Evolutionary conservation across 768 basidiomycete genomes (phyloP).

Genomic region (Pleurotus cornucopiae): DNA sequence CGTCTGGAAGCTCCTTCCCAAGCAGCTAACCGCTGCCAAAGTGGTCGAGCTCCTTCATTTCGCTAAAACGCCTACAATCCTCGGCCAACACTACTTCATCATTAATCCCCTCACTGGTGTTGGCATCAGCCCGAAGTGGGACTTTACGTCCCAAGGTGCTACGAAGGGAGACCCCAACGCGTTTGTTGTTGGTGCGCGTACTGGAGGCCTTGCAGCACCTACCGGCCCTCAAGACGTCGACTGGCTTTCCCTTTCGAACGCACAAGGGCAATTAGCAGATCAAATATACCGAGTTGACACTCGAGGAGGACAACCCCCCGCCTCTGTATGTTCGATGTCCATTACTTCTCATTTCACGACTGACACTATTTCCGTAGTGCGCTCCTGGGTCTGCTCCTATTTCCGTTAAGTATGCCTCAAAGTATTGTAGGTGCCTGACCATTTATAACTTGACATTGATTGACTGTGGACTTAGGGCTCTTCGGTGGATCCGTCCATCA

Average conservation of each 20-base stretch:
- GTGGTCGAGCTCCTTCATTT: constrained; percentile 15
- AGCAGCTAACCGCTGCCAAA: constrained; percentile 13
- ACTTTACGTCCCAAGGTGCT: constrained; percentile 42
- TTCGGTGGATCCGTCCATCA: not conserved
- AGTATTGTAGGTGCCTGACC: constrained; percentile 43
- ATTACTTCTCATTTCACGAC: not conserved
- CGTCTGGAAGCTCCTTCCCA: constrained; percentile 19
- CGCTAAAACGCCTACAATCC: constrained; percentile 16
- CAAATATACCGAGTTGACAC: constrained; percentile 51
- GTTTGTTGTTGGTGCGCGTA: constrained; percentile 43
- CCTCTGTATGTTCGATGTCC: constrained; percentile 29
- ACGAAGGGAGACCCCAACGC: constrained; percentile 37
- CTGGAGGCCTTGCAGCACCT: constrained; percentile 36
- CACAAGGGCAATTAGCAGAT: constrained; percentile 45
- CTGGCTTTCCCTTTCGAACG: constrained; percentile 46
- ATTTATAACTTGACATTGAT: not conserved
- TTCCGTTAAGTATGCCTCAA: constrained; percentile 45
- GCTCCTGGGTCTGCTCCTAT: constrained; percentile 34
- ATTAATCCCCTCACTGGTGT: constrained; percentile 36
- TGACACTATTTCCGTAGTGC: constrained; percentile 23
- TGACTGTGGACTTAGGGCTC: not conserved
- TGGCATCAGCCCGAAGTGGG: constrained; percentile 49
- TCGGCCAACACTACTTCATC: constrained; percentile 58
- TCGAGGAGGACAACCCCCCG: constrained; percentile 48
- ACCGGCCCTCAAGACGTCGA: constrained; percentile 42